phyloP scores from a whole-genome alignment of 352 stramenopile species.

The Phytophthora pluvialis region DNA sequence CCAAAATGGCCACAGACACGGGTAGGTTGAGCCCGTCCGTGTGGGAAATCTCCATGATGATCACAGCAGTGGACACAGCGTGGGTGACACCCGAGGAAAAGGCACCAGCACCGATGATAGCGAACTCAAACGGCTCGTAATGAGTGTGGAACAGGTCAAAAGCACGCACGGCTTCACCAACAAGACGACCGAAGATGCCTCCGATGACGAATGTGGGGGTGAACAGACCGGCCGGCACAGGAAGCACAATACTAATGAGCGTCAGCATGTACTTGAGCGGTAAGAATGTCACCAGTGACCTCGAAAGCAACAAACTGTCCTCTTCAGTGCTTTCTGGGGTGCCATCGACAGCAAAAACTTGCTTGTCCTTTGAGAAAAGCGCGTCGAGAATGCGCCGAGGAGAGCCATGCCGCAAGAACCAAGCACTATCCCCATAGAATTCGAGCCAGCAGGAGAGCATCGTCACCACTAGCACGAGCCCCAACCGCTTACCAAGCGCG shows the following conservation, averaged over 20 bases:
- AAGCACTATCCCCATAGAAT: constrained; percentile 83
- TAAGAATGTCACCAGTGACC: constrained; percentile 78
- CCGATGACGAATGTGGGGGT: constrained; percentile 88
- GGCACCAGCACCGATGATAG: constrained; percentile 91
- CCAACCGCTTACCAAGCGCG: constrained; percentile 64
- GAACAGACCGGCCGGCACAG: constrained; percentile 80
- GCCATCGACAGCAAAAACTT: constrained; percentile 43
- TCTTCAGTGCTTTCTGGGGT: constrained; percentile 24
- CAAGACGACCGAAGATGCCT: constrained; percentile 81
- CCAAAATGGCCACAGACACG: constrained; percentile 88
- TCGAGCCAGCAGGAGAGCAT: constrained; percentile 73
- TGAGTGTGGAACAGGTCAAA: constrained; percentile 64
- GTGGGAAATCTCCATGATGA: constrained; percentile 94
- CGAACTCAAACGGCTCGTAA: constrained; percentile 93
- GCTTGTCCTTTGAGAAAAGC: constrained; percentile 74
- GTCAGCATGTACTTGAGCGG: constrained; percentile 84
- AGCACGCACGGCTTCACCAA: constrained; percentile 76
- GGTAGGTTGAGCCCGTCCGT: constrained; percentile 87
- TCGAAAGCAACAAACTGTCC: constrained; percentile 67
- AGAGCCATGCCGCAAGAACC: constrained; percentile 80
- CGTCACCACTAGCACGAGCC: constrained; percentile 64
- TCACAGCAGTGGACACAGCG: constrained; percentile 92
- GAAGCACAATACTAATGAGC: constrained; percentile 76
- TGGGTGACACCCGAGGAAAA: constrained; percentile 93
- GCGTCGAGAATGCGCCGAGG: constrained; percentile 65